Evolutionary conservation across 306 rosid genomes (phyloP).

Genomic region (Vachellia pachyceras): DNA sequence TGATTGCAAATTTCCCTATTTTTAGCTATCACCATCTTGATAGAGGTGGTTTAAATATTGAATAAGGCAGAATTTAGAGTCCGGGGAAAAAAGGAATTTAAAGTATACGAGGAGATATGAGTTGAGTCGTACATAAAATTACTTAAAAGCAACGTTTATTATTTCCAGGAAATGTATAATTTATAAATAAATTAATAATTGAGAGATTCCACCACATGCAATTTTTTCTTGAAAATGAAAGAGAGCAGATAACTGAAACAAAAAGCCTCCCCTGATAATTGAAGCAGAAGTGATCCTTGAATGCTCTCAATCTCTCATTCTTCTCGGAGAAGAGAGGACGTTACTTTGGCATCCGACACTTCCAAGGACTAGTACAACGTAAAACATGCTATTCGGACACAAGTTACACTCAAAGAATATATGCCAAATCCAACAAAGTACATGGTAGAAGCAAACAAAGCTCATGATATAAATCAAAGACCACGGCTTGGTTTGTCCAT

Average conservation of each 20-base stretch:
- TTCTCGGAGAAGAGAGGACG: conserved; percentile 42
- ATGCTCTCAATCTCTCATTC: conserved; percentile 32
- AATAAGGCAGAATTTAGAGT: background rate
- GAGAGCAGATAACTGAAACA: no score
- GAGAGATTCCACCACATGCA: background rate
- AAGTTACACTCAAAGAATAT: conserved; percentile 82
- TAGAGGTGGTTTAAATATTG: background rate
- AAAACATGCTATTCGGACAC: conserved; percentile 1
- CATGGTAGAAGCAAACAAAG: conserved; percentile 41
- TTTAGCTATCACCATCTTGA: no score
- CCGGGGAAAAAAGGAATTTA: background rate
- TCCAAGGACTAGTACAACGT: conserved; percentile 46
- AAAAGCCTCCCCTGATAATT: no score
- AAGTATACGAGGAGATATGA: background rate
- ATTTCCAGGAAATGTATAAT: background rate
- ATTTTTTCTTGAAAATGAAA: no score
- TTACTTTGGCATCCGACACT: conserved; percentile 35
- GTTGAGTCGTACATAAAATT: background rate
- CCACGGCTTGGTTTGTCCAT: background rate
- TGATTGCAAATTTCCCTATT: no score
- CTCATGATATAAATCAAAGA: conserved; percentile 22
- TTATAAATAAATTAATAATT: background rate
- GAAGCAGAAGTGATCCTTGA: background rate
- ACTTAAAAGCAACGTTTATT: background rate
- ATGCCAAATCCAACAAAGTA: conserved; percentile 56